Base-by-base conservation (phyloP, 2,329 filamentous ascomycete genomes). In the Pseudopyricularia javanii region DNA sequence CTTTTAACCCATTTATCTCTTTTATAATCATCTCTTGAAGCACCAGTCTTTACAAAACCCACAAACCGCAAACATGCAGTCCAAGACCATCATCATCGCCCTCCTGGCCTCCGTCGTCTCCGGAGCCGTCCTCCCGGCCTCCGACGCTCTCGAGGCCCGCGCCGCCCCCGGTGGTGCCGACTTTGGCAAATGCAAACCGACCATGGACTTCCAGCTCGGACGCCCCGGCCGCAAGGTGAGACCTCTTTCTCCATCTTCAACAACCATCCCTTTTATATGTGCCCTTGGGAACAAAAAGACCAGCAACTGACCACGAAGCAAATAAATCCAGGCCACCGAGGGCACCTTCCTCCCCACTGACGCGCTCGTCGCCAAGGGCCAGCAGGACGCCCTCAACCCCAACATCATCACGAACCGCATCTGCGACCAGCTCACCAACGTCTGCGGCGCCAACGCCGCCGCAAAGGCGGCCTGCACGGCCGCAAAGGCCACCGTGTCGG, bases 391-490 rank as follows among this genome's bases (percentile, higher is more conserved):
- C 34, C 66, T 81, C 12, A 82, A 82, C 72, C 79, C 78, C 35
- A 78, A 76, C 67, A 82, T 82, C 68, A 82, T 82, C 69, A 81
- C 76, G 60, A 81, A 79, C 67, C 71, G 76, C 17, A 74, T 82
- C 58, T 80, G 76, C 67, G 75, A 82, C 66, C 76, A 80, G 63
- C 69, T 82, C 53, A 75, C 69, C 56, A 82, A 81, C 63, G 75
- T 78, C 24, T 82, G 79, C 65, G 66, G 68, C n/a, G 78, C 78
- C 50, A 80, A 79, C 63, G 70, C 68, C 14, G 78, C 75, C 1
- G 79, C 77, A 33, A 70, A 73, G 51, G 62, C 69, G 15, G 65
- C 69, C 3, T 80, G 76, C 62, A 60, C 65, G 54, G 65, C 66
- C 34, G 78, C 75, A 2, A 65, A 79, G 60, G 69, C 73, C 1